Conservation (phyloP, 2,329 filamentous ascomycete genomes). For the Fusarium penzigii region DNA sequence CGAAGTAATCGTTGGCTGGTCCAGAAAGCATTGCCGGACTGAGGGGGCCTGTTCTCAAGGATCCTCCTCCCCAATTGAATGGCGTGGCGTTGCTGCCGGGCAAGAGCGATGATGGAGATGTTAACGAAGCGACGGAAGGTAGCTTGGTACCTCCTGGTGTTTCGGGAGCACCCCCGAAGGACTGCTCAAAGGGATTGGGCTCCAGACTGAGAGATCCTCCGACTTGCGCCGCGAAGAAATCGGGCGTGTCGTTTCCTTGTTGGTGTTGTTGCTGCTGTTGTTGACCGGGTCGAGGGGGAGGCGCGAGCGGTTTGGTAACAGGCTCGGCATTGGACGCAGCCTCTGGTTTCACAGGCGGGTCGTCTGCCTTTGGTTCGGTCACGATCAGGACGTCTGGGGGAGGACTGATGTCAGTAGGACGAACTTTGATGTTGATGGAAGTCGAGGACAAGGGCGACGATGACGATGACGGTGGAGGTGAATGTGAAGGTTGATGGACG, state of each 20-base stretch:
- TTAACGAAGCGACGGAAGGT: conserved; percentile 86
- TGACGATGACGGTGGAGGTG: conserved; percentile 8
- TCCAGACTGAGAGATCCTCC: conserved; percentile 68
- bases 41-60: conserved; percentile 85
- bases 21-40: conserved; percentile 98
- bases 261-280: conserved; percentile 16
- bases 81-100: conserved; percentile 72
- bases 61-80: conserved; percentile 80
- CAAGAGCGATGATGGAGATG: conserved; percentile 81
- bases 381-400: conserved; percentile 38
- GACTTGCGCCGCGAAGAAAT: conserved; percentile 67
- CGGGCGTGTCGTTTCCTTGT: conserved; percentile 56
- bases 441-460: neutral
- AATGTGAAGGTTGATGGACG: neutral
- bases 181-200: conserved; percentile 96
- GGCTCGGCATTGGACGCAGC: conserved; percentile 55
- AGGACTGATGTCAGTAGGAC: conserved; percentile 23
- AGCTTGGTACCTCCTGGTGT: conserved; percentile 83
- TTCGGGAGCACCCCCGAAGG: conserved; percentile 74
- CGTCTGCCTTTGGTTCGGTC: conserved; percentile 47
- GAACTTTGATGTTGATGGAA: conserved; percentile 6
- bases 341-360: conserved; percentile 50
- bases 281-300: conserved; percentile 66
- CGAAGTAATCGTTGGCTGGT: conserved; percentile 83
- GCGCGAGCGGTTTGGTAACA: conserved; percentile 63